A percentile compares a stretch with the other conserved stretches of the same genome.
These are phyloP conservation scores for Russula sp. DNA, from an alignment of 768 basidiomycete species.

Conservation along the genomic window DNA sequence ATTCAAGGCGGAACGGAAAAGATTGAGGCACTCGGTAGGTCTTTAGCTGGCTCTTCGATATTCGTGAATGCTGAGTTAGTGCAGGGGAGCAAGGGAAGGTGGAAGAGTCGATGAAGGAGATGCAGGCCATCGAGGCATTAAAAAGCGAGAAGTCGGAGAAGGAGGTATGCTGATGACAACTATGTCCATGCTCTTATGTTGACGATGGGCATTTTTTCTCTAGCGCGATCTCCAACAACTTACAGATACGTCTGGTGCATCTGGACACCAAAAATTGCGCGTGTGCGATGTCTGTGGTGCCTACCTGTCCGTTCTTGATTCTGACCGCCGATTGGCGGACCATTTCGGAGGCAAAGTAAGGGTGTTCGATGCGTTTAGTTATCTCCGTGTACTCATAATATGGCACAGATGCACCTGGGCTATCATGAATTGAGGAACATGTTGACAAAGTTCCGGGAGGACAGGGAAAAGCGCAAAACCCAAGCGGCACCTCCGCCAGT, in stretches of 20 bases:
- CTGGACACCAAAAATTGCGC: conserved; percentile 98
- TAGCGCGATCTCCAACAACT: conserved; percentile 92
- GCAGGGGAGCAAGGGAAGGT: conserved; percentile 97
- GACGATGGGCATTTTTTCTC: not conserved
- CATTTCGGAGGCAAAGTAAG: conserved; percentile 99
- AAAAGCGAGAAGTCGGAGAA: conserved; percentile 95
- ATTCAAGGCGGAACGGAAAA: conserved; percentile 99
- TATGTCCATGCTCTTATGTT: not conserved
- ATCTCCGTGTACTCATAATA: not conserved
- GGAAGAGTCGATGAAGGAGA: conserved; percentile 96
- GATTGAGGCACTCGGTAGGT: conserved; percentile 84
- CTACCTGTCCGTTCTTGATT: conserved; percentile 96
- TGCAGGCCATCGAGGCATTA: conserved; percentile 94
- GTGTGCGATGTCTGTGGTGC: conserved; percentile 99
- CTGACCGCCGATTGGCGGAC: conserved; percentile 96
- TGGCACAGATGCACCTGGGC: conserved; percentile 87
- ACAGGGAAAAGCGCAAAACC: conserved; percentile 72
- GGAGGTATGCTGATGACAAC: conserved; percentile 50
- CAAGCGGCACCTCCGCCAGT: conserved; percentile 36
- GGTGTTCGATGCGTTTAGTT: conserved; percentile 1
- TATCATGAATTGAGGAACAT: conserved; percentile 97
- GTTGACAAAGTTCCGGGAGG: conserved; percentile 84
- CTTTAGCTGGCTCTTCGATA: conserved; percentile 2
- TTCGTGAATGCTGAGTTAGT: conserved; percentile 3
- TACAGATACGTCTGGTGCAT: conserved; percentile 96